Percentiles rank a stretch among this genome's conserved stretches.
phyloP scores from a whole-genome alignment of 208 protist genomes.

The Leishmania braziliensis region DNA sequence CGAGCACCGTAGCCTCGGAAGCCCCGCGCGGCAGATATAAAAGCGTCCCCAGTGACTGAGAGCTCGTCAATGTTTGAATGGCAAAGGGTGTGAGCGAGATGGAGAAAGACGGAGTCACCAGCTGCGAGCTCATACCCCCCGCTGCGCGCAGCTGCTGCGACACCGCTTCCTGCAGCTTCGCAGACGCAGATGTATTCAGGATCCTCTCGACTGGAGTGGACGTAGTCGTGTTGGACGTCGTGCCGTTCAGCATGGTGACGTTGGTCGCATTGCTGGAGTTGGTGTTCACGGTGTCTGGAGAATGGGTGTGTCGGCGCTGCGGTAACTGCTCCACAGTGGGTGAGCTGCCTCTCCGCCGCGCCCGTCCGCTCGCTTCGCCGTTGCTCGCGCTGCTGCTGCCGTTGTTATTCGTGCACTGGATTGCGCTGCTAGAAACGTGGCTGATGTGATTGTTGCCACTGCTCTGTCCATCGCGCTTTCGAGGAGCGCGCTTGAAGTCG shows the following conservation, averaged over 20 bases:
- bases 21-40: constrained; percentile 28
- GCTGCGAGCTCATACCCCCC: not conserved
- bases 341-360: constrained; percentile 5
- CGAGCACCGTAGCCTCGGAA: constrained; percentile 22
- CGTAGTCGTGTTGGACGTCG: not conserved
- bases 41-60: constrained; percentile 24
- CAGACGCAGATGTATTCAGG: constrained; percentile 2
- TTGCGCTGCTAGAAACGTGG: not conserved
- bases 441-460: constrained; percentile 1
- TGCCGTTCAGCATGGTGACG: not conserved
- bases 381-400: constrained; percentile 1
- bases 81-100: constrained; percentile 29
- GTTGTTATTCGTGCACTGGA: not conserved
- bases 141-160: constrained; percentile 8
- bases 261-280: constrained; percentile 12
- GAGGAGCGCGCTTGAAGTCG: constrained; percentile 57
- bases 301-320: constrained; percentile 9
- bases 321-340: not conserved
- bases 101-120: constrained; percentile 18
- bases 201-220: not conserved
- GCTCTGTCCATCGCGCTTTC: constrained; percentile 4
- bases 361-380: not conserved
- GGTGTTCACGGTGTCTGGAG: constrained; percentile 24
- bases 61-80: constrained; percentile 20
- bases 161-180: constrained; percentile 13